Conservation (phyloP, 2,329 filamentous ascomycete genomes). For the Fusarium zealandicum region DNA sequence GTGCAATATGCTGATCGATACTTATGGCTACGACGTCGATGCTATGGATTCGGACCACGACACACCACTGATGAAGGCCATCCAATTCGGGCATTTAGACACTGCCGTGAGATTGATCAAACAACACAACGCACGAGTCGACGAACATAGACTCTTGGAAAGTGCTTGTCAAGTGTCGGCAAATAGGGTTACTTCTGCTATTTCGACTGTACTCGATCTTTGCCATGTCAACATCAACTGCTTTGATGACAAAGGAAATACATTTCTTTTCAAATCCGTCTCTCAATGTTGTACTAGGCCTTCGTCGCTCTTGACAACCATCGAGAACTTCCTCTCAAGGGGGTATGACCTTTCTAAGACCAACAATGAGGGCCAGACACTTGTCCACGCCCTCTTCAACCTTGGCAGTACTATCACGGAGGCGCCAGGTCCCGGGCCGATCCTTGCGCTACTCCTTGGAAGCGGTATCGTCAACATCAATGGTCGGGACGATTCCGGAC, state of each 20-base stretch:
- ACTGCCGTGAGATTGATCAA: not conserved
- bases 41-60: fast-evolving
- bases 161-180: too few relatives aligned
- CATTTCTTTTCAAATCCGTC: not conserved
- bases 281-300: too few relatives aligned
- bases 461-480: not conserved
- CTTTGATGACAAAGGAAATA: not conserved
- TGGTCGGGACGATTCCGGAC: not conserved
- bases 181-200: too few relatives aligned
- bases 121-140: not conserved
- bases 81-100: not conserved
- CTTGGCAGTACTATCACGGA: fast-evolving
- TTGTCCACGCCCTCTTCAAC: not conserved
- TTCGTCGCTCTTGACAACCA: not conserved
- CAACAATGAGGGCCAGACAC: not conserved
- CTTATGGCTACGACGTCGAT: not conserved
- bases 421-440: fast-evolving
- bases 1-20: not conserved
- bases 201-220: not conserved
- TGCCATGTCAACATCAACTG: not conserved
- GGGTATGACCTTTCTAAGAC: not conserved
- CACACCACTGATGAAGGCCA: not conserved
- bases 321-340: not conserved
- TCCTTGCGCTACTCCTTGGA: not conserved
- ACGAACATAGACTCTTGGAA: not conserved